Percentiles rank a stretch among this genome's conserved stretches.
phyloP scores from a whole-genome alignment of 805 yeast species.

The Maudiozyma barnettii region DNA sequence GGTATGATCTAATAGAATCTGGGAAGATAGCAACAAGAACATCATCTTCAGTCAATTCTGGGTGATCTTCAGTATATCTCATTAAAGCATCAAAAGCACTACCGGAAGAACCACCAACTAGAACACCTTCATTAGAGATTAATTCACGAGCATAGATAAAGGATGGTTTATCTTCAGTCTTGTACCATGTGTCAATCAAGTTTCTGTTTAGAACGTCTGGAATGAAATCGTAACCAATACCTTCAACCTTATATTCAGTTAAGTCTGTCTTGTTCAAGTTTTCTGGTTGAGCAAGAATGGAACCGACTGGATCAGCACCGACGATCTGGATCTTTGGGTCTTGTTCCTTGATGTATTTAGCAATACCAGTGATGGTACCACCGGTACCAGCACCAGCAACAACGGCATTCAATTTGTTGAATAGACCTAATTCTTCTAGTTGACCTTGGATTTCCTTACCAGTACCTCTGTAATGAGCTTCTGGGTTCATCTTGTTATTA shows the following conservation, averaged over 20 bases:
- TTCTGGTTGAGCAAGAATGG: slow-evolving; percentile 75
- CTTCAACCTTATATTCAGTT: slow-evolving; percentile 70
- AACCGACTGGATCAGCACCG: slow-evolving; percentile 84
- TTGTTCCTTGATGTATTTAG: slow-evolving; percentile 64
- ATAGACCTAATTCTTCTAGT: slow-evolving; percentile 33
- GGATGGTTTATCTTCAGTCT: slow-evolving; percentile 75
- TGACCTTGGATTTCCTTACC: slow-evolving; percentile 82
- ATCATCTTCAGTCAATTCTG: slow-evolving; percentile 59
- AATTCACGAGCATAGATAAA: slow-evolving; percentile 74
- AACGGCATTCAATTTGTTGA: slow-evolving; percentile 58
- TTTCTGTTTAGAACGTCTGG: slow-evolving; percentile 69
- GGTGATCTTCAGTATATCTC: slow-evolving; percentile 51
- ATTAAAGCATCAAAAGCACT: slow-evolving; percentile 74
- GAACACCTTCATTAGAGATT: slow-evolving; percentile 74
- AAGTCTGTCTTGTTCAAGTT: slow-evolving; percentile 46
- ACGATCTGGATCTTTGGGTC: slow-evolving; percentile 51
- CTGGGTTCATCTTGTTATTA: slow-evolving; percentile 67
- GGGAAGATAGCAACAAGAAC: slow-evolving; percentile 75
- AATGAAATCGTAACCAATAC: slow-evolving; percentile 82
- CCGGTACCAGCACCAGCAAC: slow-evolving; percentile 95
- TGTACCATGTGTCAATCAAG: slow-evolving; percentile 68
- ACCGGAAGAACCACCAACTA: slow-evolving; percentile 88
- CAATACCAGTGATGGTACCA: slow-evolving; percentile 81
- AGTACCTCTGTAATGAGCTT: slow-evolving; percentile 76
- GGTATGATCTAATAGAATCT: slow-evolving; percentile 76